Conservation (phyloP, 148 eudicot genomes). For the Rhododendron kiyosumense region DNA sequence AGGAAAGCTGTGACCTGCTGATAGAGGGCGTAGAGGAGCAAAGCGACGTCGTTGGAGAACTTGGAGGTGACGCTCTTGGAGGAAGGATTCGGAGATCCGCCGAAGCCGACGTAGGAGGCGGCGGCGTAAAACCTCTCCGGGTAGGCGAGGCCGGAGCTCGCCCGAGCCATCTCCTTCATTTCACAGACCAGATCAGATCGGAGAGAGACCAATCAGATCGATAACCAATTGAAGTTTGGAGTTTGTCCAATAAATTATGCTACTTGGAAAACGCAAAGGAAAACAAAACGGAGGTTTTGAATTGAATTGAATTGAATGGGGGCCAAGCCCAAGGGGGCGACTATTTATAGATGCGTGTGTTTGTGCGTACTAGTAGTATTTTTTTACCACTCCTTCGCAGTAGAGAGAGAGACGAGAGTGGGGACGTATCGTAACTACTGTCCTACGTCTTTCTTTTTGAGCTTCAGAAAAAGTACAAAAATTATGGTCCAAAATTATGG, state of each 20-base stretch:
- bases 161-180: slow-evolving; percentile 72
- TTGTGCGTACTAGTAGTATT: background rate
- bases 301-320: background rate
- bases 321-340: no score
- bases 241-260: background rate
- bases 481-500: no score
- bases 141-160: slow-evolving; percentile 67
- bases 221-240: background rate
- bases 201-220: background rate
- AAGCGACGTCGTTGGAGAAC: slow-evolving; percentile 70
- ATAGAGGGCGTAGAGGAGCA: slow-evolving; percentile 78
- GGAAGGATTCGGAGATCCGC: slow-evolving; percentile 61
- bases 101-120: slow-evolving; percentile 84
- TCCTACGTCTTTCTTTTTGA: background rate
- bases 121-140: slow-evolving; percentile 87
- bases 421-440: background rate
- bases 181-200: slow-evolving; percentile 1
- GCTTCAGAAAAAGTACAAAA: no score
- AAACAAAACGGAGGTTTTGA: background rate
- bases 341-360: background rate
- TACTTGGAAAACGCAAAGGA: background rate
- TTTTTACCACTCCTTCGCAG: background rate
- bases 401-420: background rate
- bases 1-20: slow-evolving; percentile 57
- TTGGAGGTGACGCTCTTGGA: slow-evolving; percentile 51